Conservation (phyloP, 257 asterid species). For the Anisodus tanguticus region DNA sequence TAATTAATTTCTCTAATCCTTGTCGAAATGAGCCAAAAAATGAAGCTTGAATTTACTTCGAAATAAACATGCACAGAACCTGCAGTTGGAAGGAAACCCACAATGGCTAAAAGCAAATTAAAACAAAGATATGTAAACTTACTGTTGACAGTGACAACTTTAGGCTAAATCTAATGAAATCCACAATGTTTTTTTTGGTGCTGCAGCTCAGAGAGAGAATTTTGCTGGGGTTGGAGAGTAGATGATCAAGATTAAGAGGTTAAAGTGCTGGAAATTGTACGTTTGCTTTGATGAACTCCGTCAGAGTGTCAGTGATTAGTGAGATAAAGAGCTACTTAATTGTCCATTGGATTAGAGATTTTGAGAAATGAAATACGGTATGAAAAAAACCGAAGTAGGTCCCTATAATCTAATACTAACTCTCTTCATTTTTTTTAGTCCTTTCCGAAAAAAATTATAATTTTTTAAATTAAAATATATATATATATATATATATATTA, state of each 20-base stretch:
- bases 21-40: neutral
- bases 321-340: neutral
- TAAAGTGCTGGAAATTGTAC: neutral
- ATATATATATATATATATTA: too few relatives aligned
- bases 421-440: too few relatives aligned
- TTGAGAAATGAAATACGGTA: neutral
- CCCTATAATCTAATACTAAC: too few relatives aligned
- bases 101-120: neutral
- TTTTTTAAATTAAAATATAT: too few relatives aligned
- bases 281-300: too few relatives aligned
- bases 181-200: neutral
- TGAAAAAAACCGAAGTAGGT: neutral
- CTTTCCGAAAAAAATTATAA: too few relatives aligned
- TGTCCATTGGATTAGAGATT: neutral
- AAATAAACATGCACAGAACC: neutral
- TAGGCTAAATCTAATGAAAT: neutral
- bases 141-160: constrained; percentile 1
- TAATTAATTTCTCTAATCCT: neutral
- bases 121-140: neutral
- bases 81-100: neutral
- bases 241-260: constrained; percentile 14
- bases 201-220: neutral
- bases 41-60: neutral
- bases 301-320: neutral
- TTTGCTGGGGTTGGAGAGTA: neutral